phyloP scores from a whole-genome alignment of 768 basidiomycete genomes.

The Leccinum sublutescens region DNA sequence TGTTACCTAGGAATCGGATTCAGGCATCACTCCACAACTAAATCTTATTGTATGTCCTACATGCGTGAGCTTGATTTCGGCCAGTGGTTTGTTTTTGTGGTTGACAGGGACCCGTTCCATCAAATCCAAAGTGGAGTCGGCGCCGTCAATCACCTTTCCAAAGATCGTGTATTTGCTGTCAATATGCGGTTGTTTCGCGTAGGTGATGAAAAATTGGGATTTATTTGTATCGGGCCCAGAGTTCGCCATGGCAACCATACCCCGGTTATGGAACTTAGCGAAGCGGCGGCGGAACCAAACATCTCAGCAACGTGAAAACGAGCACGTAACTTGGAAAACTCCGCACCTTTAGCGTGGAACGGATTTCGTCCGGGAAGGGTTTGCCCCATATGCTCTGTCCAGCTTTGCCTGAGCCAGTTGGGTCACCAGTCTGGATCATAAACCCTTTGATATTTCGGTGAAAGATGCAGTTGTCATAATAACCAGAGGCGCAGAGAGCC shows the following conservation, averaged over 20 bases:
- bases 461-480: conserved; percentile 82
- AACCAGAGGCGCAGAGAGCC: conserved; percentile 86
- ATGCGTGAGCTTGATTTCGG: conserved; percentile 78
- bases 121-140: conserved; percentile 89
- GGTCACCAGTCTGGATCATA: conserved; percentile 94
- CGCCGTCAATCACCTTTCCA: conserved; percentile 97
- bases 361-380: conserved; percentile 88
- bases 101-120: conserved; percentile 93
- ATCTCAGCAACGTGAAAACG: background rate
- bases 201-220: conserved; percentile 86
- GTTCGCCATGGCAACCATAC: conserved; percentile 98
- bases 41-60: conserved; percentile 43
- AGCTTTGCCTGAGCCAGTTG: conserved; percentile 87
- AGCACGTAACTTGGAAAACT: background rate
- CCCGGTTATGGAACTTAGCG: conserved; percentile 87
- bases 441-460: conserved; percentile 96
- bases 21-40: background rate
- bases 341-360: conserved; percentile 87
- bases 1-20: conserved; percentile 51
- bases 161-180: conserved; percentile 95
- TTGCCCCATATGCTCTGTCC: conserved; percentile 97
- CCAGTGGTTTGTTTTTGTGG: conserved; percentile 83
- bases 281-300: background rate
- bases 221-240: conserved; percentile 94
- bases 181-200: conserved; percentile 89